Evolutionary conservation across 2,329 filamentous ascomycete genomes (phyloP).

Genomic region (Tolypocladium capitatum): DNA sequence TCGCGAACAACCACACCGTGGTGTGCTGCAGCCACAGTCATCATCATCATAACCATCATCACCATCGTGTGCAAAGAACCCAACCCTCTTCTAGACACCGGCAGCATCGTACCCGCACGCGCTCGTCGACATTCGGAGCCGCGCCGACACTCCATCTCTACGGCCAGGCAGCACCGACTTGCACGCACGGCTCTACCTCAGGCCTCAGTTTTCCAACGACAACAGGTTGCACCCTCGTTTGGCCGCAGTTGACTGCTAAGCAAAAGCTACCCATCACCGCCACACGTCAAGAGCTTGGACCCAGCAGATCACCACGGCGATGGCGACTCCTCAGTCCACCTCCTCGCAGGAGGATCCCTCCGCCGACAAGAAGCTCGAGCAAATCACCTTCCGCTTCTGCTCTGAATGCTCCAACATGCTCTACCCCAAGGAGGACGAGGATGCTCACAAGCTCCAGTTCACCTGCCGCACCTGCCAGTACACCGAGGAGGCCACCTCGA

Average conservation of each 20-base stretch:
- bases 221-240: background rate
- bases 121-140: background rate
- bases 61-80: background rate
- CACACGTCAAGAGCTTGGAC: background rate
- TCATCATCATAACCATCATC: too few relatives aligned
- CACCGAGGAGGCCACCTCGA: slow-evolving; percentile 71
- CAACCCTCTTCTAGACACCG: too few relatives aligned
- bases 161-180: background rate
- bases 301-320: slow-evolving; percentile 13
- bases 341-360: slow-evolving; percentile 26
- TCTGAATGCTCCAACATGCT: slow-evolving; percentile 98
- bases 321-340: slow-evolving; percentile 46
- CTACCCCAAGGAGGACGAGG: slow-evolving; percentile 88
- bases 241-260: background rate
- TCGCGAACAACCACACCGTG: background rate
- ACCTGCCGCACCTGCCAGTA: slow-evolving; percentile 93
- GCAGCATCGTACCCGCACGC: background rate
- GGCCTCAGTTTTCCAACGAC: background rate
- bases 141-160: background rate
- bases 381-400: slow-evolving; percentile 96
- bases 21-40: background rate
- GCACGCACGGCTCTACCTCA: background rate
- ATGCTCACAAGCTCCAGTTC: slow-evolving; percentile 76
- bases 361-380: slow-evolving; percentile 47
- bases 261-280: background rate